phyloP scores from a whole-genome alignment of 1,284 basidiomycete genomes.

The Psilocybe mexicana region DNA sequence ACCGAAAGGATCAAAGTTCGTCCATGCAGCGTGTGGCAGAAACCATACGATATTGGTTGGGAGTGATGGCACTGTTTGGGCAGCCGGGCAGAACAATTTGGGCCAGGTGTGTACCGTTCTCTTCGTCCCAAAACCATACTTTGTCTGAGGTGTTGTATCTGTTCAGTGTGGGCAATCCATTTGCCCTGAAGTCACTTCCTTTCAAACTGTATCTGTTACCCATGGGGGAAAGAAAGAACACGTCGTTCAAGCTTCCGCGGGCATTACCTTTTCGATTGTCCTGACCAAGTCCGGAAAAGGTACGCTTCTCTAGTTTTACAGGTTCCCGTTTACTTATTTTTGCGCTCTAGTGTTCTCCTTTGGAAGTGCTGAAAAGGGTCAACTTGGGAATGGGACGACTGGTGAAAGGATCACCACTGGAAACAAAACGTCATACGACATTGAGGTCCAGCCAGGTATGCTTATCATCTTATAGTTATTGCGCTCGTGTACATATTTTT shows the following conservation, averaged over 20 bases:
- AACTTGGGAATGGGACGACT: slow-evolving; percentile 88
- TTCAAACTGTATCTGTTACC: slow-evolving; percentile 63
- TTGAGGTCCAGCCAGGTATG: slow-evolving; percentile 75
- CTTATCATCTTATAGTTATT: slow-evolving; percentile 16
- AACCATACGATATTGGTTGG: slow-evolving; percentile 85
- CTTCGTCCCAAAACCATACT: neutral
- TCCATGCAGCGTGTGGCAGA: slow-evolving; percentile 81
- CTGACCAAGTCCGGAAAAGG: slow-evolving; percentile 80
- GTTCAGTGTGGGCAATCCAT: slow-evolving; percentile 70
- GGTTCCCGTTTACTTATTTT: slow-evolving; percentile 4
- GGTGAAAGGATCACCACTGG: slow-evolving; percentile 86
- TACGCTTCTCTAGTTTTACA: slow-evolving; percentile 26
- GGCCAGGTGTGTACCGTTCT: slow-evolving; percentile 64
- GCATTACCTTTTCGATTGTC: slow-evolving; percentile 82
- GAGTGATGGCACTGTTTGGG: slow-evolving; percentile 81
- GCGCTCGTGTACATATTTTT: slow-evolving; percentile 2
- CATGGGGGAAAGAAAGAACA: slow-evolving; percentile 59
- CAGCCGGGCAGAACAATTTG: slow-evolving; percentile 79
- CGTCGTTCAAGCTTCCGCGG: slow-evolving; percentile 76
- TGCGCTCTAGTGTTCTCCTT: slow-evolving; percentile 72
- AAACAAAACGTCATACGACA: slow-evolving; percentile 81
- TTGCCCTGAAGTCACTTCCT: slow-evolving; percentile 63
- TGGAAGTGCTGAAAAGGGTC: slow-evolving; percentile 91
- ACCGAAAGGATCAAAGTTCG: slow-evolving; percentile 62
- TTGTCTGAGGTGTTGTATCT: slow-evolving; percentile 4